Base-by-base conservation (phyloP, 345 rosid species). In the Cardamine chenopodiifolia region DNA sequence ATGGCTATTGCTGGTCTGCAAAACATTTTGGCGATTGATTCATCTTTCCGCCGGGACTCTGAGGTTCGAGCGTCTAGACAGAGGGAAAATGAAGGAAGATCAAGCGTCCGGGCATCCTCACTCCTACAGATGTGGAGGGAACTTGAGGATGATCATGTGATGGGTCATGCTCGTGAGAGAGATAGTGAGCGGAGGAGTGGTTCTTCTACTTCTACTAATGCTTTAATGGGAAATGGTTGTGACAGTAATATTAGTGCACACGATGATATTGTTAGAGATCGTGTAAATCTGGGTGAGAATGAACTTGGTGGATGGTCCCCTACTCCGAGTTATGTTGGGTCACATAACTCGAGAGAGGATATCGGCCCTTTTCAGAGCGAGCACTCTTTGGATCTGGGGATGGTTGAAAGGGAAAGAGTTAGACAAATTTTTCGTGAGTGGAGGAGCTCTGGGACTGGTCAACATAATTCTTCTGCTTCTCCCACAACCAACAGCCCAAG, bases 1-100 rank as follows among this genome's bases (percentile, higher is more conserved):
- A 91, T 94, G 98, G 97, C 98, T 73, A 79, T 91, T 75, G 95
- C 90, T 56, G 90, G 96, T 28, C 78, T 91, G 53, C 98, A 88
- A 80, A 88, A 90, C 68, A 81, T 90, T 78, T 85, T 90, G 28
- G 85, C 86, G 53, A 89, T 86, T 6, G 89, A 88, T 83, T 82
- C 94, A 68, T 76, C 97, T 64, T 84, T 91, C 73, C 87, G 72
- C 20, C 72, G 95, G 77, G 97, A 86, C 52, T 79, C 98, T 62
- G 90, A 76, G 62, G 82, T 91, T 39, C 88, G 83, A 29, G 75
- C 63, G 29, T 79, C 87, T 18, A 83, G 86, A 68, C 85, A 78
- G 37, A 81, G 20, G 71, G 92, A 77, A 42, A 85, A 81, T 61
- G 90, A 84, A 23, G 91, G 86, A 47, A 86, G 90, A 66, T 28